These are phyloP conservation scores for Euryodendron excelsum DNA, from an alignment of 148 eudicot species.

Conservation along the genomic window DNA sequence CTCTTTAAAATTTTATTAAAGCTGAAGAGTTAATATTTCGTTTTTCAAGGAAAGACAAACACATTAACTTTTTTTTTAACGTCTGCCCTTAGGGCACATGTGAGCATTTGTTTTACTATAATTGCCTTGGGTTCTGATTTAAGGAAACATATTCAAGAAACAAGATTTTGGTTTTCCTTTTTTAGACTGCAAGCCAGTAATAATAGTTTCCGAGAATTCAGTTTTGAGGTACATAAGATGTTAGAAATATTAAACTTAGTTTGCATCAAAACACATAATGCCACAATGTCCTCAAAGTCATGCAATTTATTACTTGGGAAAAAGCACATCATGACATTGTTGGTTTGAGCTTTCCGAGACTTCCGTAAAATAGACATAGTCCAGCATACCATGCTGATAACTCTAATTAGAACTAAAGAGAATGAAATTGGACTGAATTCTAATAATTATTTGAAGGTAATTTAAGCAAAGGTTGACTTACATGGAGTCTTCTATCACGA, in stretches of 20 bases:
- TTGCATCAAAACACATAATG: neutral
- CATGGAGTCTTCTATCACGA: slow-evolving; percentile 90
- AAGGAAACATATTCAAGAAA: neutral
- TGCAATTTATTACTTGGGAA: neutral
- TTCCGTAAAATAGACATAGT: neutral
- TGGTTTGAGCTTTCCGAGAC: neutral
- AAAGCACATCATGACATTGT: neutral
- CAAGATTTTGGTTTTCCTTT: neutral
- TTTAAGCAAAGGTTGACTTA: slow-evolving; percentile 35
- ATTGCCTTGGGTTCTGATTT: neutral
- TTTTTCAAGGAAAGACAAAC: no score
- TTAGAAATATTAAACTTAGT: neutral
- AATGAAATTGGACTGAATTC: neutral
- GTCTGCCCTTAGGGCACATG: no score
- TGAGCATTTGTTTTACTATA: no score
- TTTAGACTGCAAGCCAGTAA: neutral
- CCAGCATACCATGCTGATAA: neutral
- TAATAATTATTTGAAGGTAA: neutral
- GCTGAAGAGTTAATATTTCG: no score
- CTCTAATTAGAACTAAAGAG: neutral
- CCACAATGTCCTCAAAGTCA: neutral
- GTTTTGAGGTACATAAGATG: neutral
- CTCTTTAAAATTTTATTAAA: no score
- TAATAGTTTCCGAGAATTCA: neutral
- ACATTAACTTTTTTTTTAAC: no score